Percentiles rank a stretch among this genome's conserved stretches.
Evolutionary conservation across 345 rosid genomes (phyloP).

Genomic region (Gossypium rotundifolium): DNA sequence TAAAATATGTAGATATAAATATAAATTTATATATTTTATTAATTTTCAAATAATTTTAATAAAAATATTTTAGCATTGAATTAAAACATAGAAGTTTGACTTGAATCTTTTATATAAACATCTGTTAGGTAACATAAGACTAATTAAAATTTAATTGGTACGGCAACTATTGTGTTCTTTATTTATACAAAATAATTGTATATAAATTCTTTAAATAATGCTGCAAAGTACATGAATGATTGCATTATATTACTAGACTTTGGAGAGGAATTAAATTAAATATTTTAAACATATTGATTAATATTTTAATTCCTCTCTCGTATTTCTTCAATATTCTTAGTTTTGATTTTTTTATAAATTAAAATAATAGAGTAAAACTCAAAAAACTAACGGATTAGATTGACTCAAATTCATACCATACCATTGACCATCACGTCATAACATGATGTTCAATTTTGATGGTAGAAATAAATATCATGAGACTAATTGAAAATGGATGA

Average conservation of each 20-base stretch:
- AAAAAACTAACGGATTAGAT: rapidly evolving
- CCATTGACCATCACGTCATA: rapidly evolving
- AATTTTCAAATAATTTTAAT: too few species aligned
- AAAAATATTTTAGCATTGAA: too few species aligned
- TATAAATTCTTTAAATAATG: neutral
- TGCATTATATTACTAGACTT: neutral
- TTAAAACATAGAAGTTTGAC: neutral
- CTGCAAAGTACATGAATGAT: neutral
- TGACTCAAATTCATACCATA: rapidly evolving
- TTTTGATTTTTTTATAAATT: too few species aligned
- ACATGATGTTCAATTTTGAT: too few species aligned
- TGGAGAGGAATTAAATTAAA: neutral
- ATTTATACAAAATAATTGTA: neutral
- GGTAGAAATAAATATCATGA: neutral
- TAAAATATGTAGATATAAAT: too few species aligned
- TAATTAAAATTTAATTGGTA: neutral
- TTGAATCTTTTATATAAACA: neutral
- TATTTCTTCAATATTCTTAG: too few species aligned
- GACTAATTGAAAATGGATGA: neutral
- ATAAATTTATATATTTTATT: too few species aligned
- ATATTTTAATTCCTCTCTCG: too few species aligned
- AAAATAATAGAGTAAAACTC: rapidly evolving
- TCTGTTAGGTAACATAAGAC: neutral
- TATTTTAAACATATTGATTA: too few species aligned
- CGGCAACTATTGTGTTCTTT: neutral